Conservation (phyloP, 2,329 filamentous ascomycete genomes). For the Arthrobotrys sphaeroides region DNA sequence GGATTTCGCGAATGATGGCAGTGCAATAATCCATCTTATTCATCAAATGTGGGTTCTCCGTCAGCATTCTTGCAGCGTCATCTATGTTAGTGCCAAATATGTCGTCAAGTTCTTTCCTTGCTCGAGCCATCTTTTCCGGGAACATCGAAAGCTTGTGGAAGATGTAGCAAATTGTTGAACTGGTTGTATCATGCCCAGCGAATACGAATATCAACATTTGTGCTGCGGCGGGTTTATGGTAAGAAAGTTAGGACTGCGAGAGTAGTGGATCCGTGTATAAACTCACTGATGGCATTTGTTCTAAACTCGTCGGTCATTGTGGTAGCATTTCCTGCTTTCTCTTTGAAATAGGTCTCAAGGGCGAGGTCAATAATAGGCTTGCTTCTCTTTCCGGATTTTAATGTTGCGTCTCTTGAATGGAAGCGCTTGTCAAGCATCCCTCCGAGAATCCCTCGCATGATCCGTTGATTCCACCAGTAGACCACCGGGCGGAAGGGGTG, state of each 20-base stretch:
- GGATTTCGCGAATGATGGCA: constrained; percentile 67
- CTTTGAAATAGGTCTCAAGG: constrained; percentile 40
- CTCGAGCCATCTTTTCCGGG: constrained; percentile 59
- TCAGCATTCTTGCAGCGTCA: constrained; percentile 61
- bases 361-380: constrained; percentile 51
- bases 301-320: constrained; percentile 51
- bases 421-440: constrained; percentile 45
- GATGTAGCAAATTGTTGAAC: constrained; percentile 60
- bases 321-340: constrained; percentile 55
- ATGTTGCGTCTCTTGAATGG: constrained; percentile 4
- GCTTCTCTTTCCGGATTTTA: constrained; percentile 11
- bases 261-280: constrained; percentile 55
- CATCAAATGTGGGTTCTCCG: constrained; percentile 63
- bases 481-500: constrained; percentile 32
- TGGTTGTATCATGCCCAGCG: constrained; percentile 62
- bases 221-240: not conserved
- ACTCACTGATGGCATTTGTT: constrained; percentile 59
- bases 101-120: constrained; percentile 66
- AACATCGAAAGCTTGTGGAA: constrained; percentile 62
- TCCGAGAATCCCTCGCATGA: constrained; percentile 36
- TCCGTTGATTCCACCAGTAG: constrained; percentile 46
- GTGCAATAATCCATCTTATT: constrained; percentile 66
- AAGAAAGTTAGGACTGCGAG: not conserved
- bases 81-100: constrained; percentile 64
- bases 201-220: constrained; percentile 60